These are phyloP conservation scores for Cystobasidium ongulense DNA, from an alignment of 768 basidiomycete species.

Conservation along the genomic window DNA sequence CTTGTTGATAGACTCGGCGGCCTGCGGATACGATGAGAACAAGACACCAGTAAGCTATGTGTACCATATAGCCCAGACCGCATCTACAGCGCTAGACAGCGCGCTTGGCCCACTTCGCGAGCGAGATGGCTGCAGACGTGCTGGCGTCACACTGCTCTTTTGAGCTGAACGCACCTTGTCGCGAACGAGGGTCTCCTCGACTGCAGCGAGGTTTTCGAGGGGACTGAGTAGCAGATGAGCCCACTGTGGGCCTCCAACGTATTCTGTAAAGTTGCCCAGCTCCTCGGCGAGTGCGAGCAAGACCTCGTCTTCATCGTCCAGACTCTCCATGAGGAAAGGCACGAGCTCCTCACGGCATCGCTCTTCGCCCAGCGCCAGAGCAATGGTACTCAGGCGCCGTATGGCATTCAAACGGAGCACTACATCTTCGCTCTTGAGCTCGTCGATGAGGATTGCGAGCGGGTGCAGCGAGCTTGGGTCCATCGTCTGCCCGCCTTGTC, in stretches of 20 bases:
- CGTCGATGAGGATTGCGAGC: slow-evolving; percentile 52
- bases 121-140: not conserved
- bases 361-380: slow-evolving; percentile 87
- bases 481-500: slow-evolving; percentile 8
- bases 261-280: slow-evolving; percentile 86
- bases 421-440: slow-evolving; percentile 94
- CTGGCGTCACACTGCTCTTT: not conserved
- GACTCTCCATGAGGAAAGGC: slow-evolving; percentile 95
- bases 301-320: slow-evolving; percentile 98
- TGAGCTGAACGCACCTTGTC: slow-evolving; percentile 64
- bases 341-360: slow-evolving; percentile 91
- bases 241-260: slow-evolving; percentile 77
- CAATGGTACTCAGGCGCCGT: slow-evolving; percentile 94
- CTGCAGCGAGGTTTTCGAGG: slow-evolving; percentile 86
- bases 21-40: slow-evolving; percentile 51
- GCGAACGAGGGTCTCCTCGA: slow-evolving; percentile 93
- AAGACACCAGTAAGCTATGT: not conserved
- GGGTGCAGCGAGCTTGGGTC: slow-evolving; percentile 24
- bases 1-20: slow-evolving; percentile 90
- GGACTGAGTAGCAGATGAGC: slow-evolving; percentile 85
- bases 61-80: not conserved
- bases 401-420: slow-evolving; percentile 91
- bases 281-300: slow-evolving; percentile 91
- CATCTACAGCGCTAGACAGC: not conserved
- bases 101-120: not conserved